Evolutionary conservation across 257 asterid genomes (phyloP).

Genomic region (Plantago elongata): DNA sequence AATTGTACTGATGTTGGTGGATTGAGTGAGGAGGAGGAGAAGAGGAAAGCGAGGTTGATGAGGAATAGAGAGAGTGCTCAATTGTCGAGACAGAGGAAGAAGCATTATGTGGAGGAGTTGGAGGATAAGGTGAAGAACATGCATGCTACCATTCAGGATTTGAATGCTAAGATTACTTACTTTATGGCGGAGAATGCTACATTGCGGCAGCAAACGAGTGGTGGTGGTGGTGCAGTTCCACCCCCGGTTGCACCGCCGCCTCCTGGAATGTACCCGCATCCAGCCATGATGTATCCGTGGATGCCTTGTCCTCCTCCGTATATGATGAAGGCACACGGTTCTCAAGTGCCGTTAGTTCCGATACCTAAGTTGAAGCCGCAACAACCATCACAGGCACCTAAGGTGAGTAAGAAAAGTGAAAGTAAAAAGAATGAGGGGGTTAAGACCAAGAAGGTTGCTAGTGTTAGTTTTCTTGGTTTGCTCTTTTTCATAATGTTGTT

Average conservation of each 20-base stretch:
- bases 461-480: constrained; percentile 86
- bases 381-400: constrained; percentile 46
- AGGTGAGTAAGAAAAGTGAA: constrained; percentile 61
- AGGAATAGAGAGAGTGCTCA: constrained; percentile 99
- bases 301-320: constrained; percentile 79
- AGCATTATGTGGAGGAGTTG: constrained; percentile 90
- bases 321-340: constrained; percentile 89
- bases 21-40: constrained; percentile 69
- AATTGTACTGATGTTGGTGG: constrained; percentile 29
- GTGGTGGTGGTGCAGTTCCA: constrained; percentile 34
- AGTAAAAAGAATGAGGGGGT: too few species aligned
- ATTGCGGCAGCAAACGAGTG: constrained; percentile 66
- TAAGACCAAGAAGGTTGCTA: constrained; percentile 82
- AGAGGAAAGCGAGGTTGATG: constrained; percentile 73
- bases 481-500: constrained; percentile 67
- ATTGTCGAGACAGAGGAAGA: constrained; percentile 87
- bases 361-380: constrained; percentile 86
- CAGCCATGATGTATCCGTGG: constrained; percentile 90
- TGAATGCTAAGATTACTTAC: constrained; percentile 69
- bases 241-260: constrained; percentile 56
- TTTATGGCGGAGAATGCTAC: constrained; percentile 79
- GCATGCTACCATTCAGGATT: constrained; percentile 91
- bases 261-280: constrained; percentile 70
- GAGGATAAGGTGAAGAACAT: constrained; percentile 85
- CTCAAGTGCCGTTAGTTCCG: constrained; percentile 91